Percentiles rank a stretch among this genome's conserved stretches.
These are phyloP conservation scores for Carex myosuroides DNA, from an alignment of 176 grass and related monocot species.

Conservation along the genomic window DNA sequence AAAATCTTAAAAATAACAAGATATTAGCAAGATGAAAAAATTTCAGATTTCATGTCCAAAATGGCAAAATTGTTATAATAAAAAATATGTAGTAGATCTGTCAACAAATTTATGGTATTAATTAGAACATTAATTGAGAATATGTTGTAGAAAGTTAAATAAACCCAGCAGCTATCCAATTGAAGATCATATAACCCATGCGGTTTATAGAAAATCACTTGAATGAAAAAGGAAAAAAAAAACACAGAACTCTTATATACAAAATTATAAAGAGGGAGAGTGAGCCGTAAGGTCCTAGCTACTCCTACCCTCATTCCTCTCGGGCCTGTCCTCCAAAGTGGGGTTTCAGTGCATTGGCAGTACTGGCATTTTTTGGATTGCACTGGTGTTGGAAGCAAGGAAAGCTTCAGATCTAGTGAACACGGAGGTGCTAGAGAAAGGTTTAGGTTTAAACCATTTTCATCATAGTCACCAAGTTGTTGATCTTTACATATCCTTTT, in stretches of 20 bases:
- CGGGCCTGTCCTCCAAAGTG: not conserved
- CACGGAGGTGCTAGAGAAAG: not conserved
- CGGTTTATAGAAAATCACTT: not conserved
- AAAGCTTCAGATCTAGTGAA: not conserved
- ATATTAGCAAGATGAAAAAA: not conserved
- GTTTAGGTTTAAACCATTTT: constrained; percentile 8
- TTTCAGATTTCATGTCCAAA: not conserved
- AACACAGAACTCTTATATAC: not conserved
- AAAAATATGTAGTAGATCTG: not conserved
- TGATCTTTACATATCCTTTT: not conserved
- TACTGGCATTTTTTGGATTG: not conserved
- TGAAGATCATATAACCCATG: not conserved
- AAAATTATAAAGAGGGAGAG: not conserved
- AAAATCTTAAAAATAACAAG: not conserved
- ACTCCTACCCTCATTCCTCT: not conserved
- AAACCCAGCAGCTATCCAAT: not conserved
- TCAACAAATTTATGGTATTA: not conserved
- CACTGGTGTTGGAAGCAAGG: not conserved
- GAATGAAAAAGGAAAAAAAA: not conserved
- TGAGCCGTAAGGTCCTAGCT: not conserved
- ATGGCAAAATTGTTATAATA: not conserved
- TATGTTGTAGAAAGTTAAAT: not conserved
- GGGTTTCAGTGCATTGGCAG: not conserved
- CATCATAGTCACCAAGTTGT: not conserved
- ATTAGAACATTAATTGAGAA: not conserved